Evolutionary conservation across 805 yeast species (phyloP).

Genomic region (Vanderwaltozyma tropicalis): DNA sequence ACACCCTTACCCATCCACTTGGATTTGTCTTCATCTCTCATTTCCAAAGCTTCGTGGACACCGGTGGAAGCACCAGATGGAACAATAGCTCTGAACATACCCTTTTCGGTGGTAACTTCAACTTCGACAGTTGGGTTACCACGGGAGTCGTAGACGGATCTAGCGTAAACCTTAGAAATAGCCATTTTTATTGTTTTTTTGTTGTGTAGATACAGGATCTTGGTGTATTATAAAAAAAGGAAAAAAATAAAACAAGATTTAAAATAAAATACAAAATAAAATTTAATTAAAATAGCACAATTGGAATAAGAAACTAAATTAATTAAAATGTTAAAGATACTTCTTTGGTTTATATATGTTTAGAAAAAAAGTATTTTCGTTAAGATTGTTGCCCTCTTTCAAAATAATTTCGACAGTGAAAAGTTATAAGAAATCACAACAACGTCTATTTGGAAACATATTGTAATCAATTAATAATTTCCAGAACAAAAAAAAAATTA

Average conservation of each 20-base stretch:
- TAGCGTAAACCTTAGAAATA: constrained; percentile 77
- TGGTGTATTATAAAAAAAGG: constrained; percentile 8
- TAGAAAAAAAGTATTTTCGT: not conserved
- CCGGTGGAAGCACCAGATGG: constrained; percentile 99
- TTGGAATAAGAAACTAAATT: not conserved
- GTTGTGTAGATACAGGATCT: constrained; percentile 3
- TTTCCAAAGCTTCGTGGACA: constrained; percentile 95
- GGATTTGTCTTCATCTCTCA: constrained; percentile 95
- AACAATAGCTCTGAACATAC: constrained; percentile 92
- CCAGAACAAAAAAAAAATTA: too few relatives aligned
- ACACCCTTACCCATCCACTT: constrained; percentile 99
- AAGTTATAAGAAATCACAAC: too few relatives aligned
- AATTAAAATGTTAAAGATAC: not conserved
- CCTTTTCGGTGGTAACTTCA: constrained; percentile 85
- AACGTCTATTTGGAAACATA: too few relatives aligned
- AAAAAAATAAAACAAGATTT: not conserved
- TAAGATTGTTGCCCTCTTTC: not conserved
- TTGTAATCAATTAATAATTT: too few relatives aligned
- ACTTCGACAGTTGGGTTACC: constrained; percentile 99
- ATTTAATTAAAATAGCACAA: not conserved
- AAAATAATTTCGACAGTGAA: too few relatives aligned
- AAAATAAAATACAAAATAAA: not conserved
- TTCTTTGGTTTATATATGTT: constrained; percentile 3
- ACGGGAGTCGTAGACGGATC: constrained; percentile 98
- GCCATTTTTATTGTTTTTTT: constrained; percentile 44